Evolutionary conservation across 257 asterid species (phyloP).

Genomic region (Solanum dulcamara): DNA sequence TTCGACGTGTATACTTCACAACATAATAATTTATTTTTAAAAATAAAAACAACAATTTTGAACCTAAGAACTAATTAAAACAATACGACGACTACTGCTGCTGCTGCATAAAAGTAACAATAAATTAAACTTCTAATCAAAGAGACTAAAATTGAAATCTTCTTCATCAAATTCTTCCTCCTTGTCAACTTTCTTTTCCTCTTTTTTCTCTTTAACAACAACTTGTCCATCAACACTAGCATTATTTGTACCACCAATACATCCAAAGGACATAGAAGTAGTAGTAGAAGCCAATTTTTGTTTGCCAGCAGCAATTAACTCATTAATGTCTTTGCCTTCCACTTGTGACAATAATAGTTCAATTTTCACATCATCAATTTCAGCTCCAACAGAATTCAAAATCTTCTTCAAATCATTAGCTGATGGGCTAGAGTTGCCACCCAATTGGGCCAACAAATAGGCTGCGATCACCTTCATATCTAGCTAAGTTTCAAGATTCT

Average conservation of each 20-base stretch:
- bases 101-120: background rate
- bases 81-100: too few relatives aligned
- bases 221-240: background rate
- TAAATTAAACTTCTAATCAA: background rate
- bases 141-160: background rate
- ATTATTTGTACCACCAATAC: background rate
- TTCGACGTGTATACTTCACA: too few relatives aligned
- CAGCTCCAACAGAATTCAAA: background rate
- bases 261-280: background rate
- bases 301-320: conserved; percentile 3
- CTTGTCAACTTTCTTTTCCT: background rate
- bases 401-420: conserved; percentile 2
- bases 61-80: too few relatives aligned
- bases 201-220: background rate
- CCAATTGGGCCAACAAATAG: conserved; percentile 6
- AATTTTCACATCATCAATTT: background rate
- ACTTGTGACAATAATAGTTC: background rate
- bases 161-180: conserved; percentile 3
- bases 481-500: background rate
- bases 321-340: conserved; percentile 1
- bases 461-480: conserved; percentile 12
- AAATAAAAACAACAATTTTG: too few relatives aligned
- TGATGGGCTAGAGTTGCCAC: conserved; percentile 7
- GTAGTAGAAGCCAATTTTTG: background rate
- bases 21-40: too few relatives aligned